These are phyloP conservation scores for Bruguiera sexangula DNA, from an alignment of 345 rosid species.

Conservation along the genomic window DNA sequence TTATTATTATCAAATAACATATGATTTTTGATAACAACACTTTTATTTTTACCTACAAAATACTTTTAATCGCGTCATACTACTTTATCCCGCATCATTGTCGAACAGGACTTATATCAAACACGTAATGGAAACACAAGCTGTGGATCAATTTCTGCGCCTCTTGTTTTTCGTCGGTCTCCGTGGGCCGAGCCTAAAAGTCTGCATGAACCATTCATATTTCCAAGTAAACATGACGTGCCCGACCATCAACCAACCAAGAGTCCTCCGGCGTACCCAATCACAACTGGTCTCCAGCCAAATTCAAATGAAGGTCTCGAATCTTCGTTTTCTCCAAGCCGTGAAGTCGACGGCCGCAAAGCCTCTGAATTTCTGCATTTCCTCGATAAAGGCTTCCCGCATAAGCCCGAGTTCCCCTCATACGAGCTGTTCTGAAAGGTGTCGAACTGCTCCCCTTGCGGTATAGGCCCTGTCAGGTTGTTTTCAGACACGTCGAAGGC, in stretches of 20 bases:
- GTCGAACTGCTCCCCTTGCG: slow-evolving; percentile 1
- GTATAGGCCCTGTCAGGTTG: slow-evolving; percentile 7
- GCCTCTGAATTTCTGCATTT: not conserved
- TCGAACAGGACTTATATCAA: too few relatives aligned
- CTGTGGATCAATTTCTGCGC: too few relatives aligned
- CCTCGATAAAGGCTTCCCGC: slow-evolving; percentile 16
- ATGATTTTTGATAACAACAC: too few relatives aligned
- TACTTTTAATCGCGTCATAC: too few relatives aligned
- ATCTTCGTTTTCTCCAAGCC: not conserved
- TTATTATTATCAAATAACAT: too few relatives aligned
- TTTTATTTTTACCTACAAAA: too few relatives aligned
- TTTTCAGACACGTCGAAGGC: not conserved
- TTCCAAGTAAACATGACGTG: not conserved
- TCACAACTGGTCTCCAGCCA: slow-evolving; percentile 11
- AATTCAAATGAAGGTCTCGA: not conserved
- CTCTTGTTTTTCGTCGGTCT: too few relatives aligned
- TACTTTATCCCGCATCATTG: too few relatives aligned
- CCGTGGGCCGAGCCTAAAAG: too few relatives aligned
- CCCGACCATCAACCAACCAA: not conserved
- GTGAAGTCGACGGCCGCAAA: not conserved
- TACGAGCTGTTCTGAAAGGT: not conserved
- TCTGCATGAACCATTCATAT: not conserved
- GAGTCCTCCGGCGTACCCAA: slow-evolving; percentile 18
- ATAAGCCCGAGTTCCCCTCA: slow-evolving; percentile 12
- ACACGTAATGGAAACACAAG: too few relatives aligned